Conservation (phyloP, 768 basidiomycete species). For the Hirschioporus abietinus region DNA sequence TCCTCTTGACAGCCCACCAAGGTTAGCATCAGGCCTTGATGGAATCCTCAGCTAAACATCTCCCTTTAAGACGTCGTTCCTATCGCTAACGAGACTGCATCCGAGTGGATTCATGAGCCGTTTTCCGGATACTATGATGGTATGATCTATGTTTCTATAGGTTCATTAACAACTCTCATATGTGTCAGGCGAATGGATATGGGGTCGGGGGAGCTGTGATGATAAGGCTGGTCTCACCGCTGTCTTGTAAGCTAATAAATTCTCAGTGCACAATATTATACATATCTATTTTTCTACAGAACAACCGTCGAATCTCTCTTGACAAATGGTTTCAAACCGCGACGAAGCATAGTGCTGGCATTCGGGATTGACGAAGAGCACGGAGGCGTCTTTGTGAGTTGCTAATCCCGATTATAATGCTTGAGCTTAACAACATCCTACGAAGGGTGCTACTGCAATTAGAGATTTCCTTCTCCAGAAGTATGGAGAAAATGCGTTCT, state of each 20-base stretch:
- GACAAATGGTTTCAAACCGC: slow-evolving; percentile 32
- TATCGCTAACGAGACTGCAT: slow-evolving; percentile 37
- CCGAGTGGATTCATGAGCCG: slow-evolving; percentile 43
- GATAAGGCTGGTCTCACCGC: slow-evolving; percentile 35
- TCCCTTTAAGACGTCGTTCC: slow-evolving; percentile 41
- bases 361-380: slow-evolving; percentile 50
- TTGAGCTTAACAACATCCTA: background rate
- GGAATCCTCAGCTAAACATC: background rate
- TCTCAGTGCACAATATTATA: background rate
- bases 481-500: slow-evolving; percentile 34
- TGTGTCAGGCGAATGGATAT: slow-evolving; percentile 32
- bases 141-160: background rate
- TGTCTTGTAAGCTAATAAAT: slow-evolving; percentile 24
- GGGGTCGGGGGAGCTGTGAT: slow-evolving; percentile 43
- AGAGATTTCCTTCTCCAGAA: slow-evolving; percentile 22
- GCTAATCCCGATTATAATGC: background rate
- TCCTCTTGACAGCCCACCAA: slow-evolving; percentile 25
- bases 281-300: slow-evolving; percentile 12
- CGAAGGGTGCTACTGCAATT: slow-evolving; percentile 26
- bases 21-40: slow-evolving; percentile 10
- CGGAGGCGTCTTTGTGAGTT: slow-evolving; percentile 17
- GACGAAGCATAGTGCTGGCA: slow-evolving; percentile 23
- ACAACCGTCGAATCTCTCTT: slow-evolving; percentile 35
- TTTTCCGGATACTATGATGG: slow-evolving; percentile 44
- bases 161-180: background rate